Percentiles rank a stretch among this genome's conserved stretches.
Conservation (phyloP, 2,329 filamentous ascomycete species). For the Myrmaecium sp. region DNA sequence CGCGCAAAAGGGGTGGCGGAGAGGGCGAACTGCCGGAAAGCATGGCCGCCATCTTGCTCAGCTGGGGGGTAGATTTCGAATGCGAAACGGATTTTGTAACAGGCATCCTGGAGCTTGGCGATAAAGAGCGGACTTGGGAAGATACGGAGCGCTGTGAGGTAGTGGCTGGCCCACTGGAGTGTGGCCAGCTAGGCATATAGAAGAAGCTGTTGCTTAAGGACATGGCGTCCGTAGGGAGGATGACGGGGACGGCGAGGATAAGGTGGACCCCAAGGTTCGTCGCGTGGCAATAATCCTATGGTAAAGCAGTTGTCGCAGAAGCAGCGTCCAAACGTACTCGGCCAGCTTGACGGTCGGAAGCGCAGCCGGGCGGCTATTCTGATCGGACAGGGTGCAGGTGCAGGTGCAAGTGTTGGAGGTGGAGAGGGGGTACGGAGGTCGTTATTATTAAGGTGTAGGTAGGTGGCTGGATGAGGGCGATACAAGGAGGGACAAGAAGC, state of each 20-base stretch:
- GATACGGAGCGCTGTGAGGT: slow-evolving; percentile 17
- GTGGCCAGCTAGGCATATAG: slow-evolving; percentile 17
- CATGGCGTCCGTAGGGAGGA: slow-evolving; percentile 6
- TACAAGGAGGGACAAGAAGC: too few species aligned
- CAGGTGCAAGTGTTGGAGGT: too few species aligned
- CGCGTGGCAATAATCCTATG: too few species aligned
- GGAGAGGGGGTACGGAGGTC: too few species aligned
- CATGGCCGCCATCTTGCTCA: slow-evolving; percentile 9
- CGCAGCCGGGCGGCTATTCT: too few species aligned
- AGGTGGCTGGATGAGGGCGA: too few species aligned
- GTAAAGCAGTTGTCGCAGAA: too few species aligned
- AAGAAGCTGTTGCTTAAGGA: slow-evolving; percentile 13
- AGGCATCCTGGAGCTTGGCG: slow-evolving; percentile 11
- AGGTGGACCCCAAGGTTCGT: too few species aligned
- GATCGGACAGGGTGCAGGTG: too few species aligned
- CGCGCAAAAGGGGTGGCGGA: slow-evolving; percentile 11
- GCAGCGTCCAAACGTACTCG: too few species aligned
- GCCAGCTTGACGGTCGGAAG: slow-evolving; percentile 11
- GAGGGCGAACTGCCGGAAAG: slow-evolving; percentile 7
- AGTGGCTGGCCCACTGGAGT: slow-evolving; percentile 12
- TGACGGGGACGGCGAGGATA: slow-evolving; percentile 2
- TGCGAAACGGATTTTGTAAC: slow-evolving; percentile 19
- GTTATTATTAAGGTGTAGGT: too few species aligned
- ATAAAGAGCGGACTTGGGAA: slow-evolving; percentile 16
- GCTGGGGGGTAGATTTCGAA: slow-evolving; percentile 20